phyloP scores from a whole-genome alignment of 352 stramenopile genomes.

The Phytophthora cajani region DNA sequence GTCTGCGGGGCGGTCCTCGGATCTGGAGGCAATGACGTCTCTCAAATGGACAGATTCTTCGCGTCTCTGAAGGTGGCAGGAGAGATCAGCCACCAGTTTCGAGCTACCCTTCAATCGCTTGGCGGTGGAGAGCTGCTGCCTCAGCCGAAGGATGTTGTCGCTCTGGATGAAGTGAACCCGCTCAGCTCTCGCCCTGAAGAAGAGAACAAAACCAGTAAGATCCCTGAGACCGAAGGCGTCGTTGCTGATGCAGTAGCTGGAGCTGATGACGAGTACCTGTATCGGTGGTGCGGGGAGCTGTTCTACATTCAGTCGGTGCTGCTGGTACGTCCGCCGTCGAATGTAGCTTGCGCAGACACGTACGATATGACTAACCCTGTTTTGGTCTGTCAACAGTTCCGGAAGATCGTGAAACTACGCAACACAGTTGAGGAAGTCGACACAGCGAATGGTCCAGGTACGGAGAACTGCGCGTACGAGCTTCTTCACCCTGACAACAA shows the following conservation, averaged over 20 bases:
- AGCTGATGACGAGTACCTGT: slow-evolving; percentile 60
- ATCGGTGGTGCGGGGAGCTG: slow-evolving; percentile 67
- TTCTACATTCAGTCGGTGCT: slow-evolving; percentile 64
- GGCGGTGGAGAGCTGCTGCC: slow-evolving; percentile 46
- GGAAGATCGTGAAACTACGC: slow-evolving; percentile 38
- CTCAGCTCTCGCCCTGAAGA: slow-evolving; percentile 9
- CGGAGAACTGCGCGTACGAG: slow-evolving; percentile 49
- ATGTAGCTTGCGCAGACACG: neutral
- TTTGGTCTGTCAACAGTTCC: slow-evolving; percentile 35
- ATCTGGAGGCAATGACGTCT: slow-evolving; percentile 2
- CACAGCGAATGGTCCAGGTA: slow-evolving; percentile 36
- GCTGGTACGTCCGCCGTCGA: slow-evolving; percentile 36
- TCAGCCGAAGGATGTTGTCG: slow-evolving; percentile 15
- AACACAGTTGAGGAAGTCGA: slow-evolving; percentile 24
- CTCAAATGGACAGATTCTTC: slow-evolving; percentile 39
- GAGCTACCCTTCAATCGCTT: slow-evolving; percentile 29
- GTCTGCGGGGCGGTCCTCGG: slow-evolving; percentile 33
- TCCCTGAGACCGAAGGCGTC: neutral
- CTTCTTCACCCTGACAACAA: slow-evolving; percentile 31
- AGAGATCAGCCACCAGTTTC: slow-evolving; percentile 48
- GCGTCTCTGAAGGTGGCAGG: slow-evolving; percentile 55
- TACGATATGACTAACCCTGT: neutral
- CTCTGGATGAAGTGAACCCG: slow-evolving; percentile 3
- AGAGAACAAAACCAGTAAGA: slow-evolving; percentile 8
- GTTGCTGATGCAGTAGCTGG: neutral